These are phyloP conservation scores for Ceratocystis cubensis DNA, from an alignment of 2,329 filamentous ascomycete species.

Conservation along the genomic window DNA sequence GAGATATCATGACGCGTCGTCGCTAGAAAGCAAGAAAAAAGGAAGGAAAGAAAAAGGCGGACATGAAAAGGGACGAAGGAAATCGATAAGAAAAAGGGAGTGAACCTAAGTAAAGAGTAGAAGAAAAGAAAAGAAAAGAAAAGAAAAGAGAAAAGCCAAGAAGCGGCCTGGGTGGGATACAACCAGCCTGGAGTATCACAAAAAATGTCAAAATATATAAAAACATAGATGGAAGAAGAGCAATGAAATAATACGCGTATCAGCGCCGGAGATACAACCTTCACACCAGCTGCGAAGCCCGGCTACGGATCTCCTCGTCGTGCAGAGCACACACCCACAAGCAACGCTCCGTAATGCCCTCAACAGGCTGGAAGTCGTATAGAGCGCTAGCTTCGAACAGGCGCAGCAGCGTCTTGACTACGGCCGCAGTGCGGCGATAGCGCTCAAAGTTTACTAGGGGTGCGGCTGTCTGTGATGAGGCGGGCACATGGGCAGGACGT, in stretches of 20 bases:
- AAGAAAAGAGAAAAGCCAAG: background rate
- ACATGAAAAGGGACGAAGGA: background rate
- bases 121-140: background rate
- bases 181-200: background rate
- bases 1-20: slow-evolving; percentile 7
- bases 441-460: slow-evolving; percentile 74
- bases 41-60: background rate
- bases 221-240: background rate
- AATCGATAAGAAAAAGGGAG: background rate
- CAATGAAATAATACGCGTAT: background rate
- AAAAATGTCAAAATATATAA: slow-evolving; percentile 12
- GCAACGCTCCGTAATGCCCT: slow-evolving; percentile 66
- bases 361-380: slow-evolving; percentile 61
- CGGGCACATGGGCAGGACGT: slow-evolving; percentile 56
- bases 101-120: background rate
- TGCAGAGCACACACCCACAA: slow-evolving; percentile 71
- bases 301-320: slow-evolving; percentile 58
- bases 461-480: slow-evolving; percentile 51
- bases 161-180: background rate
- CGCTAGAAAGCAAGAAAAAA: background rate
- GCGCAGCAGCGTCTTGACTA: slow-evolving; percentile 67
- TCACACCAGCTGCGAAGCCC: slow-evolving; percentile 40
- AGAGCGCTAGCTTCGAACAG: slow-evolving; percentile 67
- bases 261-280: background rate
- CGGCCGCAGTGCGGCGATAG: slow-evolving; percentile 60